Percentiles rank a stretch among this genome's conserved stretches.
Evolutionary conservation across 768 basidiomycete genomes (phyloP).

Genomic region (Tulasnella sp.): DNA sequence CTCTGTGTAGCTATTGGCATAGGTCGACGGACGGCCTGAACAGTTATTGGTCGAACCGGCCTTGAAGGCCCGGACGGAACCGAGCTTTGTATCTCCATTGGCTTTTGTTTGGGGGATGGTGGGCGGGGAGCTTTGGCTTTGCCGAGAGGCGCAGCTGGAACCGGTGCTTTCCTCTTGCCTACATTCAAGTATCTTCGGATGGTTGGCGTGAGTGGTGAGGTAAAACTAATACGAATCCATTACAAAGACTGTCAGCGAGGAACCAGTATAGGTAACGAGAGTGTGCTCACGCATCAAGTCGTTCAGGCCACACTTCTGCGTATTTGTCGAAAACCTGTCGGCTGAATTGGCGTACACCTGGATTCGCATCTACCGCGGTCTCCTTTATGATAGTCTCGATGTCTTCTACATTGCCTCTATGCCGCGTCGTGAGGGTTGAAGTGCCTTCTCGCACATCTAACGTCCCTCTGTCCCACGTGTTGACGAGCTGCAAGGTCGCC

Average conservation of each 20-base stretch:
- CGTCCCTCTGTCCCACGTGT: background rate
- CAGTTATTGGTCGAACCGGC: background rate
- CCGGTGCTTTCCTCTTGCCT: background rate
- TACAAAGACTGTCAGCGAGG: background rate
- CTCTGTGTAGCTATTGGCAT: too few species aligned
- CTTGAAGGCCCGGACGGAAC: background rate
- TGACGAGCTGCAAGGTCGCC: slow-evolving; percentile 23
- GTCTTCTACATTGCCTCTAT: slow-evolving; percentile 57
- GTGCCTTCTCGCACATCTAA: slow-evolving; percentile 10
- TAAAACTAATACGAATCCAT: slow-evolving; percentile 41
- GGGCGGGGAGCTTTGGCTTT: background rate
- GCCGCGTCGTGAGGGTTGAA: slow-evolving; percentile 36
- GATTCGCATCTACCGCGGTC: slow-evolving; percentile 60
- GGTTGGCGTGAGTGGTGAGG: slow-evolving; percentile 59
- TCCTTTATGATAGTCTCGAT: slow-evolving; percentile 59
- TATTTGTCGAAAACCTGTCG: slow-evolving; percentile 69
- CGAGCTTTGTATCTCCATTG: background rate
- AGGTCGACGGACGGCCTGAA: background rate
- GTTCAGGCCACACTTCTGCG: slow-evolving; percentile 51
- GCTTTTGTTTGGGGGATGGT: background rate
- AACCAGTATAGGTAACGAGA: background rate
- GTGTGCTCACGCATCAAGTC: slow-evolving; percentile 50
- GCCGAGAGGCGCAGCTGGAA: background rate
- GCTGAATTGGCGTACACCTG: slow-evolving; percentile 59
- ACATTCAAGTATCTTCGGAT: slow-evolving; percentile 65